Conservation (phyloP, 2,329 filamentous ascomycete species). For the Stagonosporopsis rhizophila region DNA sequence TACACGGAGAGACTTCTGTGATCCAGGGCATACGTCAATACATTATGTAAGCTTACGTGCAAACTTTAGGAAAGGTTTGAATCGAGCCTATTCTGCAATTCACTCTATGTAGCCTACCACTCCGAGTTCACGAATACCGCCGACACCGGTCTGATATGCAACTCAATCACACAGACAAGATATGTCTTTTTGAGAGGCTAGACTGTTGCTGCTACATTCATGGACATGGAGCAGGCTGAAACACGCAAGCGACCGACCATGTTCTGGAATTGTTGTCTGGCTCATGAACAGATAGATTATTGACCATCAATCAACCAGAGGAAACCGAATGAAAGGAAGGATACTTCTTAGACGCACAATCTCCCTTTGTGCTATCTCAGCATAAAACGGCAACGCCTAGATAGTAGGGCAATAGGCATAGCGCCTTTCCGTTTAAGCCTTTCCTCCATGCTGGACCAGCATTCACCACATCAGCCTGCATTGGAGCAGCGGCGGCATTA, state of each 20-base stretch:
- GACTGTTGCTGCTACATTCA: constrained; percentile 2
- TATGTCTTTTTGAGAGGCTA: too few species aligned
- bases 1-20: background rate
- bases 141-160: background rate
- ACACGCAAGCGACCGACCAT: constrained; percentile 3
- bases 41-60: too few species aligned
- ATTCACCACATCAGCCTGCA: background rate
- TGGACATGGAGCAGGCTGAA: constrained; percentile 35
- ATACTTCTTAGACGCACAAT: background rate
- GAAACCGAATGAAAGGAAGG: background rate
- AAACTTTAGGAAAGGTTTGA: background rate
- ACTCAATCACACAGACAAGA: background rate
- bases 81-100: background rate
- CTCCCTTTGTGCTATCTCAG: background rate
- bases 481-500: background rate
- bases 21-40: background rate
- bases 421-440: too few species aligned
- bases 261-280: background rate
- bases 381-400: too few species aligned
- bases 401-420: too few species aligned
- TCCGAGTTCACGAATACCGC: too few species aligned
- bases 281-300: background rate
- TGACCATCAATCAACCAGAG: too few species aligned
- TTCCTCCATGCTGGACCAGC: too few species aligned
- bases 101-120: background rate